phyloP scores from a whole-genome alignment of 345 rosid species.

The Populus nigra region DNA sequence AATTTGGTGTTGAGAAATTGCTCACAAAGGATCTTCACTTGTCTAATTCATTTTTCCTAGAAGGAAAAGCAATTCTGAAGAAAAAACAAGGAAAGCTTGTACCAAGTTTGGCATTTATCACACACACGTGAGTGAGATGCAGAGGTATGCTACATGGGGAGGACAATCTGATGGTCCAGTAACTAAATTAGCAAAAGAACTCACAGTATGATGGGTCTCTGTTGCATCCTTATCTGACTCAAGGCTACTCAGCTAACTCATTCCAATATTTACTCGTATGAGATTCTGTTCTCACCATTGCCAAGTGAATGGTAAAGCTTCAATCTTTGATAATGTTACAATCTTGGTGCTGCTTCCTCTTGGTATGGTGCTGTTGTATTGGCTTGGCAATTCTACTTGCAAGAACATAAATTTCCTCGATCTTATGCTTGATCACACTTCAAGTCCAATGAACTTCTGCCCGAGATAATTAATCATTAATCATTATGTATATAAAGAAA shows the following conservation, averaged over 20 bases:
- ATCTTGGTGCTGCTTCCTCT: too few relatives aligned
- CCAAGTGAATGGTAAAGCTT: too few relatives aligned
- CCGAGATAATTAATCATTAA: too few relatives aligned
- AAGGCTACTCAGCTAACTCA: neutral
- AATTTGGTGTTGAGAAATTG: neutral
- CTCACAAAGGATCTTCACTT: neutral
- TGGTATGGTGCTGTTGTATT: too few relatives aligned
- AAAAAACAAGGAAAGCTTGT: neutral
- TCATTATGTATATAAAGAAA: too few relatives aligned
- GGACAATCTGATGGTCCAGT: neutral
- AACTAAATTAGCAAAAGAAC: neutral
- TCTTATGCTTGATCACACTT: too few relatives aligned
- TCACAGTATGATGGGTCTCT: constrained; percentile 1
- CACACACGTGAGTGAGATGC: constrained; percentile 38
- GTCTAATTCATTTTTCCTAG: neutral
- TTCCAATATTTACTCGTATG: constrained; percentile 1
- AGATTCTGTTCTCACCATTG: neutral
- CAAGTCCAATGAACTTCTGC: too few relatives aligned
- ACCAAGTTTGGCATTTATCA: constrained; percentile 29
- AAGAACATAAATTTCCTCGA: too few relatives aligned
- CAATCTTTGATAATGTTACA: too few relatives aligned
- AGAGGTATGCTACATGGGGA: neutral
- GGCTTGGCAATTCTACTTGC: too few relatives aligned
- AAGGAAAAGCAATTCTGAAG: neutral
- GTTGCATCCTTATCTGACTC: neutral